Evolutionary conservation across 352 stramenopile genomes (phyloP).

Genomic region (Aphanomyces cochlioides): DNA sequence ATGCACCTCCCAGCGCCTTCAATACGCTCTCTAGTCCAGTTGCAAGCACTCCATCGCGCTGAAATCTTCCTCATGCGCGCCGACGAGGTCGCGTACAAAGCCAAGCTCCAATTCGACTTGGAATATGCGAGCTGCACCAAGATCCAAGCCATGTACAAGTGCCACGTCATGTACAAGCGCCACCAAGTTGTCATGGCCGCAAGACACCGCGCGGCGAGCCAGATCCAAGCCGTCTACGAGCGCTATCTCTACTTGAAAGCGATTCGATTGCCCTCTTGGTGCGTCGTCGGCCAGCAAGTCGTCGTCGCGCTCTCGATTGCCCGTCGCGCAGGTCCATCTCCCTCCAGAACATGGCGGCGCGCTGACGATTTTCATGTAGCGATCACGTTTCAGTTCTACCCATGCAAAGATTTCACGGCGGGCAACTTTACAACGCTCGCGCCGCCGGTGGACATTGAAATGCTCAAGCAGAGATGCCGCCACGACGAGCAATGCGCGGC

Average conservation of each 20-base stretch:
- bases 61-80: conserved; percentile 63
- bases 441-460: conserved; percentile 25
- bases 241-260: conserved; percentile 64
- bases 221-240: conserved; percentile 73
- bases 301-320: conserved; percentile 57
- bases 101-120: conserved; percentile 45
- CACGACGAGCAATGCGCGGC: conserved; percentile 66
- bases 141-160: conserved; percentile 48
- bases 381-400: conserved; percentile 75
- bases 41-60: conserved; percentile 48
- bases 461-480: conserved; percentile 58
- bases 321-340: conserved; percentile 13
- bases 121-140: conserved; percentile 44
- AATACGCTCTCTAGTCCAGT: conserved; percentile 31
- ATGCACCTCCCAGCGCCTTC: background rate
- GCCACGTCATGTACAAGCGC: conserved; percentile 32
- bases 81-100: conserved; percentile 55
- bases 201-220: conserved; percentile 39
- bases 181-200: conserved; percentile 39
- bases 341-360: too few relatives aligned
- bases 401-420: conserved; percentile 60
- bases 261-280: conserved; percentile 54
- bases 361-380: conserved; percentile 34
- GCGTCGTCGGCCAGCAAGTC: conserved; percentile 57
- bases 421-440: conserved; percentile 57